These are phyloP conservation scores for Teratosphaeria epicoccoides DNA, from an alignment of 2,329 filamentous ascomycete genomes.

Conservation along the genomic window DNA sequence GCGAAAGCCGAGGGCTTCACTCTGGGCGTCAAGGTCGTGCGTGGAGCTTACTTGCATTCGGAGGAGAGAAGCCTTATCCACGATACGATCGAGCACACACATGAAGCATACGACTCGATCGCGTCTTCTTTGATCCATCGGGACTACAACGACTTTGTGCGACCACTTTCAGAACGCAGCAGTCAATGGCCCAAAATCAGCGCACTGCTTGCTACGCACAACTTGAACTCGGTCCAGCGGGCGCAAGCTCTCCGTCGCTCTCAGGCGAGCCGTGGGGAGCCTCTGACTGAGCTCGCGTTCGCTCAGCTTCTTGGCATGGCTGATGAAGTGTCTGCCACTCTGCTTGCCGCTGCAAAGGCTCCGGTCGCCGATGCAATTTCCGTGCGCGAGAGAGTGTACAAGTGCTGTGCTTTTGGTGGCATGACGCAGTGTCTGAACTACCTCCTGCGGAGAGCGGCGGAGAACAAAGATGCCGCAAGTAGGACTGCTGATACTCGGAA, in stretches of 20 bases:
- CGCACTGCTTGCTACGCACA: slow-evolving; percentile 75
- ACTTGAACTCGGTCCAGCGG: slow-evolving; percentile 55
- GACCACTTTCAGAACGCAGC: slow-evolving; percentile 23
- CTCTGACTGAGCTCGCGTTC: slow-evolving; percentile 46
- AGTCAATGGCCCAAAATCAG: slow-evolving; percentile 33
- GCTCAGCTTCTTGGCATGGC: slow-evolving; percentile 93
- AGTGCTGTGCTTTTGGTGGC: slow-evolving; percentile 47
- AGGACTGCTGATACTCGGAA: slow-evolving; percentile 42
- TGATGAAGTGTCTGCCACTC: slow-evolving; percentile 62
- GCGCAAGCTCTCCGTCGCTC: slow-evolving; percentile 41
- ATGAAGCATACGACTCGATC: slow-evolving; percentile 59
- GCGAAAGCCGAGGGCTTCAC: slow-evolving; percentile 41
- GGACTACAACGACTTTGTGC: slow-evolving; percentile 47
- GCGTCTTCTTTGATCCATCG: slow-evolving; percentile 56
- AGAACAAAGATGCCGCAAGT: slow-evolving; percentile 51
- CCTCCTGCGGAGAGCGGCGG: slow-evolving; percentile 46
- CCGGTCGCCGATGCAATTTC: slow-evolving; percentile 24
- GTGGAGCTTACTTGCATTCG: slow-evolving; percentile 45
- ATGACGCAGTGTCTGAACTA: slow-evolving; percentile 72
- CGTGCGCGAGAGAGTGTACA: slow-evolving; percentile 39
- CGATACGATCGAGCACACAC: slow-evolving; percentile 44
- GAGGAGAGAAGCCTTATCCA: slow-evolving; percentile 43
- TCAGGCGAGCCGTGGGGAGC: slow-evolving; percentile 30
- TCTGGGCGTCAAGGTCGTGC: slow-evolving; percentile 47
- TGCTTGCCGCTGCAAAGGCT: slow-evolving; percentile 38